These are phyloP conservation scores for Poronia punctata DNA, from an alignment of 495 filamentous ascomycete genomes.

Conservation along the genomic window DNA sequence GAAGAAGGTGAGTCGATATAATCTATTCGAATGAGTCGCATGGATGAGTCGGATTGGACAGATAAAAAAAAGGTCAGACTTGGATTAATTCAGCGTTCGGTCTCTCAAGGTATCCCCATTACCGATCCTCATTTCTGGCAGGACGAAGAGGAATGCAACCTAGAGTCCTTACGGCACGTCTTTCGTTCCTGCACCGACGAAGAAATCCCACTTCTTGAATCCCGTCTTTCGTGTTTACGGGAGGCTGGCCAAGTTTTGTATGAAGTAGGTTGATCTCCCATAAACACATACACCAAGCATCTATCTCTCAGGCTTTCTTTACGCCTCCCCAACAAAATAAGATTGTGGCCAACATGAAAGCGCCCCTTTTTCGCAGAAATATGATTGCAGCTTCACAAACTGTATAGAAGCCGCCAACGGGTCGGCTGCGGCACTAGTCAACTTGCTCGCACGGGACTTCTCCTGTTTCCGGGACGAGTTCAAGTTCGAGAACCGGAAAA, in stretches of 20 bases:
- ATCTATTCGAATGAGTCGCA: conserved; percentile 2
- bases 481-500: conserved; percentile 58
- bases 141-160: conserved; percentile 66
- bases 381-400: conserved; percentile 65
- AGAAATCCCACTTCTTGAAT: conserved; percentile 75
- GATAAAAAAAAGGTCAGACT: conserved; percentile 5
- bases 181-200: conserved; percentile 84
- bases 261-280: conserved; percentile 51
- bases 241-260: conserved; percentile 81
- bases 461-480: conserved; percentile 79
- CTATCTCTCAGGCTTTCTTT: conserved; percentile 1
- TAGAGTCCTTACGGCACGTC: conserved; percentile 64
- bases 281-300: conserved; percentile 8
- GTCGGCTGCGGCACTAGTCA: conserved; percentile 79
- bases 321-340: too few species aligned
- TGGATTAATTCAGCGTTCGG: conserved; percentile 15
- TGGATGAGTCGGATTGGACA: too few species aligned
- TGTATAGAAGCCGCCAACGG: conserved; percentile 67
- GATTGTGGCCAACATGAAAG: conserved; percentile 19
- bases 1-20: conserved; percentile 65
- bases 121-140: conserved; percentile 85
- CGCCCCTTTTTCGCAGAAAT: conserved; percentile 55
- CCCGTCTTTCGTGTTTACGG: conserved; percentile 71
- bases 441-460: conserved; percentile 73
- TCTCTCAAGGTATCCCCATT: conserved; percentile 74